Conservation (phyloP, 2,329 filamentous ascomycete species). For the Botryotinia calthae region DNA sequence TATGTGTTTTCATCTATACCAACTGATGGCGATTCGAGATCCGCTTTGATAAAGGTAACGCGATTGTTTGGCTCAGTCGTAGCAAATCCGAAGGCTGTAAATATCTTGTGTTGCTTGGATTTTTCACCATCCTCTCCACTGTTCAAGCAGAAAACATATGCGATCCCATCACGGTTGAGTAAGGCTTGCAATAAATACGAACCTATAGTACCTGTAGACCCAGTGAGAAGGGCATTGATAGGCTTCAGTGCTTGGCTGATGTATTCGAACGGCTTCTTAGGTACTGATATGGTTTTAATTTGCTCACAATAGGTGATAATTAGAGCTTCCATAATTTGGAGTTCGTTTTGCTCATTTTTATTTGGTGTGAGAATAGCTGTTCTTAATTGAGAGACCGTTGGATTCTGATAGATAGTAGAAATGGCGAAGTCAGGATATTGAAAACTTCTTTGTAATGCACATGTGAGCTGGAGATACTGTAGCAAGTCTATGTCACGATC, state of each 20-base stretch:
- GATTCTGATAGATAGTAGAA: slow-evolving; percentile 12
- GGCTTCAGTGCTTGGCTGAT: not conserved
- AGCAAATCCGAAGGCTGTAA: slow-evolving; percentile 42
- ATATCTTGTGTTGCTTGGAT: slow-evolving; percentile 16
- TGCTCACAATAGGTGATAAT: not conserved
- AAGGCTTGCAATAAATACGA: slow-evolving; percentile 47
- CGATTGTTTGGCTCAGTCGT: slow-evolving; percentile 38
- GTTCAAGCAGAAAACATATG: slow-evolving; percentile 48
- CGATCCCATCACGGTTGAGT: slow-evolving; percentile 36
- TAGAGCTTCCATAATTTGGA: not conserved
- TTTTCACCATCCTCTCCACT: slow-evolving; percentile 31
- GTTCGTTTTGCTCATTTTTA: not conserved
- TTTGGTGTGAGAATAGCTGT: not conserved
- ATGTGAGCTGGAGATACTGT: no score
- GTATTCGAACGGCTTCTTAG: not conserved
- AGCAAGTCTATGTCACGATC: no score
- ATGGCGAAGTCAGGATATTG: not conserved
- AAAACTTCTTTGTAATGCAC: no score
- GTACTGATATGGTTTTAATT: not conserved
- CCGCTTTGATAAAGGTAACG: slow-evolving; percentile 48
- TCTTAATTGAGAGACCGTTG: not conserved
- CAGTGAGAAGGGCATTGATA: slow-evolving; percentile 42
- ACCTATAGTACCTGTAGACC: slow-evolving; percentile 48
- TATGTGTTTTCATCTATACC: slow-evolving; percentile 42
- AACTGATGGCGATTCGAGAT: slow-evolving; percentile 47